Evolutionary conservation across 1,139 yeast genomes (phyloP).

Genomic region (Kurtzmaniella quercitrusa): DNA sequence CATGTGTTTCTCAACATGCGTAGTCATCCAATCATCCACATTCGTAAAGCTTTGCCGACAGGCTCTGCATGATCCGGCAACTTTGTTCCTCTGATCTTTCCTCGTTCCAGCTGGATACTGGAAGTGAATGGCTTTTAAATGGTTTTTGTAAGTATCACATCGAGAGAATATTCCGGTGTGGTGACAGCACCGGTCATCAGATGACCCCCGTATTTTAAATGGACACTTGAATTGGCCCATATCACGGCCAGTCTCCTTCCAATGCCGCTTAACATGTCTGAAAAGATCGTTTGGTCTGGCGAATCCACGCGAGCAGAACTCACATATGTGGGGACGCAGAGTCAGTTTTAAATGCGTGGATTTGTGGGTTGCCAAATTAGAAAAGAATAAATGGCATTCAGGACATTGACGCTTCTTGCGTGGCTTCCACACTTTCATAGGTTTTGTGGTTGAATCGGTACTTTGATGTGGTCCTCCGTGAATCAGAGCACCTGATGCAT

Average conservation of each 20-base stretch:
- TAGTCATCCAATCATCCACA: constrained; percentile 75
- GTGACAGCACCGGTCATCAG: constrained; percentile 57
- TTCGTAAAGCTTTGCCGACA: constrained; percentile 62
- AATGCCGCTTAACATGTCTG: constrained; percentile 80
- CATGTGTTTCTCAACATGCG: constrained; percentile 60
- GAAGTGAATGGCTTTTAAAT: constrained; percentile 84
- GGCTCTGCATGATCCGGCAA: constrained; percentile 71
- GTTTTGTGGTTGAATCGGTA: constrained; percentile 1
- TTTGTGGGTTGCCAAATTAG: constrained; percentile 82
- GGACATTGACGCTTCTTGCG: constrained; percentile 84
- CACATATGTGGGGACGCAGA: constrained; percentile 73
- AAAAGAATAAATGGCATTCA: constrained; percentile 68
- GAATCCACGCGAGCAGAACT: constrained; percentile 76
- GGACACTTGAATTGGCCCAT: constrained; percentile 48
- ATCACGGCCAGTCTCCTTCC: constrained; percentile 59
- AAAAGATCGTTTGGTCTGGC: constrained; percentile 83
- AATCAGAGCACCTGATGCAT: neutral
- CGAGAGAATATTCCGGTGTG: constrained; percentile 79
- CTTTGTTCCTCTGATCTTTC: constrained; percentile 67
- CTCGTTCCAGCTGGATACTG: constrained; percentile 85
- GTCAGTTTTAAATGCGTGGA: constrained; percentile 75
- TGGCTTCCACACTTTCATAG: constrained; percentile 33
- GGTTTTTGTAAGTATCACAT: constrained; percentile 90
- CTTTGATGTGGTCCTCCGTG: neutral
- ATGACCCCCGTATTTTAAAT: constrained; percentile 23